Evolutionary conservation across 768 basidiomycete genomes (phyloP).

Genomic region (Naganishia friedmannii): DNA sequence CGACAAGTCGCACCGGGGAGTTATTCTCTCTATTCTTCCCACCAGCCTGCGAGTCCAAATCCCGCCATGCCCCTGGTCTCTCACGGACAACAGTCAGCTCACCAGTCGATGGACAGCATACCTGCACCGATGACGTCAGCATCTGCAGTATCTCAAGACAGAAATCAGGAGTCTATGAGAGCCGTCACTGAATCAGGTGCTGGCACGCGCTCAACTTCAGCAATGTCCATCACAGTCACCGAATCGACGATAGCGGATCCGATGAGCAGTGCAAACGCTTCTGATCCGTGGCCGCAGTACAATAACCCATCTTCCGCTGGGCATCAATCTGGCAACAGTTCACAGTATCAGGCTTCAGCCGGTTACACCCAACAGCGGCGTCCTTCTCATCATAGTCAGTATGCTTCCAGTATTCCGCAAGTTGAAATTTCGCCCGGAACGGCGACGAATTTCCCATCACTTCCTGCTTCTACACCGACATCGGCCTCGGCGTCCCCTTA

Average conservation of each 20-base stretch:
- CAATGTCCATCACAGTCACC: constrained; percentile 21
- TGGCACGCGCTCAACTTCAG: constrained; percentile 3
- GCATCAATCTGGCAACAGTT: neutral
- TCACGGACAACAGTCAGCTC: neutral
- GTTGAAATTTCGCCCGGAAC: constrained; percentile 12
- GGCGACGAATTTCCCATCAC: neutral
- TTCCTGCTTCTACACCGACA: neutral
- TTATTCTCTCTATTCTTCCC: neutral
- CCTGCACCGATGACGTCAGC: constrained; percentile 22
- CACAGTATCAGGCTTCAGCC: neutral
- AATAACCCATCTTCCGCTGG: neutral
- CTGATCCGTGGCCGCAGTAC: constrained; percentile 28
- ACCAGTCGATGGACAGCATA: constrained; percentile 15
- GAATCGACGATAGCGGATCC: neutral
- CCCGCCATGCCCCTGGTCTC: constrained; percentile 15
- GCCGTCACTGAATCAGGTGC: constrained; percentile 36
- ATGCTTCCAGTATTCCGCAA: neutral
- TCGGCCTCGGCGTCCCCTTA: constrained; percentile 10
- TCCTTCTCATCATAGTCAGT: constrained; percentile 1
- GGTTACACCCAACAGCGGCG: constrained; percentile 2
- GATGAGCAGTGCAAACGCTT: neutral
- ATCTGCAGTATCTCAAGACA: neutral
- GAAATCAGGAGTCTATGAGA: neutral
- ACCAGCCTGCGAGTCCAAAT: constrained; percentile 16
- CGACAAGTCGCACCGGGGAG: neutral